Conservation (phyloP, 2,329 filamentous ascomycete species). For the Hymenoscyphus scutula region DNA sequence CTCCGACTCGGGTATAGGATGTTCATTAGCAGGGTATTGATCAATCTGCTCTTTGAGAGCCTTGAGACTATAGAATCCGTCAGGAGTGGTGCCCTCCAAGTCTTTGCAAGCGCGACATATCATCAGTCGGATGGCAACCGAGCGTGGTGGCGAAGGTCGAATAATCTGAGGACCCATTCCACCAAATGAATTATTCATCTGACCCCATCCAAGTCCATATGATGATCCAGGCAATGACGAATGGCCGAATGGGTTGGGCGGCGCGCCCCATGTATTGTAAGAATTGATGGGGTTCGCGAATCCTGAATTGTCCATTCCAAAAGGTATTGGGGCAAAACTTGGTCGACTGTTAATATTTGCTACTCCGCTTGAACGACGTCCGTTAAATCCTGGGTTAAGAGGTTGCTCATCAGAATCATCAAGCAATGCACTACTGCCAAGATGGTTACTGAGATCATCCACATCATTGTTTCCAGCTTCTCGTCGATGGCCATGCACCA, state of each 20-base stretch:
- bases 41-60: constrained; percentile 64
- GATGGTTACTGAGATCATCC: constrained; percentile 71
- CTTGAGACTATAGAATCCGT: constrained; percentile 69
- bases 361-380: constrained; percentile 35
- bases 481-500: constrained; percentile 50
- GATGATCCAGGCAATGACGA: constrained; percentile 35
- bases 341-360: constrained; percentile 29
- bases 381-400: constrained; percentile 38
- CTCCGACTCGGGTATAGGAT: constrained; percentile 57
- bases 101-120: constrained; percentile 77
- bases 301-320: constrained; percentile 33
- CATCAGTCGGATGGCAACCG: constrained; percentile 67
- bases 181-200: constrained; percentile 47
- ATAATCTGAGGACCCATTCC: constrained; percentile 40
- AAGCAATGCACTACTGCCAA: constrained; percentile 87
- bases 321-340: constrained; percentile 32
- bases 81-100: constrained; percentile 46
- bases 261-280: constrained; percentile 36
- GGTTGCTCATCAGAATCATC: constrained; percentile 65
- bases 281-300: constrained; percentile 32
- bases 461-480: constrained; percentile 52
- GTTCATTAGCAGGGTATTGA: constrained; percentile 49
- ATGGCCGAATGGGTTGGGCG: constrained; percentile 36
- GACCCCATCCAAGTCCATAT: constrained; percentile 32
- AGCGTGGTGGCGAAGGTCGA: constrained; percentile 58